Percentiles rank a stretch among this genome's conserved stretches.
These are phyloP conservation scores for Phytopythium mirpurense DNA, from an alignment of 352 stramenopile genomes.

Conservation along the genomic window DNA sequence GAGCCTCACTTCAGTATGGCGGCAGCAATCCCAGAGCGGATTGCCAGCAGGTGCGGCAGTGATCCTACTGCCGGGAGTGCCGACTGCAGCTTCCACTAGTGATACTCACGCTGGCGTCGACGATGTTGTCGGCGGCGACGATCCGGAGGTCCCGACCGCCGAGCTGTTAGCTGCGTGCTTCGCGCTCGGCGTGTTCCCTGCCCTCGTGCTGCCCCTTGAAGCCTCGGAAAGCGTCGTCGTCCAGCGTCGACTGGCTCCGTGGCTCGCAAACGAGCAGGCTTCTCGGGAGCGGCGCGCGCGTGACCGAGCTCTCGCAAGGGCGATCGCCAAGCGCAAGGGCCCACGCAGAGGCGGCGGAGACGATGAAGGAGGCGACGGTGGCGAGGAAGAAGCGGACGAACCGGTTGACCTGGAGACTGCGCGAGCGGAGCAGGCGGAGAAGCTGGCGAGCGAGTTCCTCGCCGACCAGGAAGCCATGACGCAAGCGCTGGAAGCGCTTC, in stretches of 20 bases:
- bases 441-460: conserved; percentile 37
- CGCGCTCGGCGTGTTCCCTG: conserved; percentile 36
- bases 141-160: conserved; percentile 21
- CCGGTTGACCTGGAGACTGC: conserved; percentile 25
- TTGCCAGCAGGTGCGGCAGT: no score
- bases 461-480: conserved; percentile 33
- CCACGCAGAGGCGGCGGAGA: conserved; percentile 2
- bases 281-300: conserved; percentile 27
- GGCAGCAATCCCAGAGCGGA: no score
- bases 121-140: conserved; percentile 8
- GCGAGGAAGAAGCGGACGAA: conserved; percentile 17
- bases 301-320: conserved; percentile 12
- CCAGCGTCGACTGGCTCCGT: background rate
- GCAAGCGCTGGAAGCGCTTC: conserved; percentile 27
- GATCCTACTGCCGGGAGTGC: background rate
- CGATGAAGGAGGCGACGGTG: conserved; percentile 11
- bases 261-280: conserved; percentile 8
- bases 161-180: conserved; percentile 40
- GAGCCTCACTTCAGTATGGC: background rate
- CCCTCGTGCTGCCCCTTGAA: conserved; percentile 39
- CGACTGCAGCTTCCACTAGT: background rate
- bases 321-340: background rate
- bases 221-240: conserved; percentile 19
- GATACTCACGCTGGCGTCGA: background rate
- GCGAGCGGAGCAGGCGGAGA: conserved; percentile 36